Percentiles rank a stretch among this genome's conserved stretches.
Evolutionary conservation across 495 filamentous ascomycete genomes (phyloP).

Genomic region (Penicilliopsis zonata): DNA sequence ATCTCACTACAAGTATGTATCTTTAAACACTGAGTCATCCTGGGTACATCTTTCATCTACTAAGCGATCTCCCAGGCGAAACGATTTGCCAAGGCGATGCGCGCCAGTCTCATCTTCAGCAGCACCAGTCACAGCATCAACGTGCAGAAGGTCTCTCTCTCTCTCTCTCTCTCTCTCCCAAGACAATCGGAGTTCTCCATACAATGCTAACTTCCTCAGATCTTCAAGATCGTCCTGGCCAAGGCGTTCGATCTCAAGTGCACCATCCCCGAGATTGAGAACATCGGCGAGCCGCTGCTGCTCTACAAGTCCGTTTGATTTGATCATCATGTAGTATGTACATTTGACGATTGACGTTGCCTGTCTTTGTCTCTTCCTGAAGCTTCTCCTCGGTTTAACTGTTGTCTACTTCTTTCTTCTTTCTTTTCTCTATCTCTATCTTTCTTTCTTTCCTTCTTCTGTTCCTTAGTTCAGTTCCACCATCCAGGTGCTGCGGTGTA

Average conservation of each 20-base stretch:
- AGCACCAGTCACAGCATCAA: slow-evolving; percentile 99
- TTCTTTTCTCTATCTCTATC: slow-evolving; percentile 8
- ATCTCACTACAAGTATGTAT: slow-evolving; percentile 77
- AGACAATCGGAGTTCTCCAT: no score
- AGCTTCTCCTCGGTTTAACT: background rate
- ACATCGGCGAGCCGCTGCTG: slow-evolving; percentile 89
- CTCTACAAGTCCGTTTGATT: slow-evolving; percentile 71
- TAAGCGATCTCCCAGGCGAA: slow-evolving; percentile 50
- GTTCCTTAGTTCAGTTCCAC: no score
- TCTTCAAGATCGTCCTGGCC: slow-evolving; percentile 98
- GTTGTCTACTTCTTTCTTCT: slow-evolving; percentile 6
- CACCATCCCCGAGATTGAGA: slow-evolving; percentile 97
- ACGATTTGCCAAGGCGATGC: slow-evolving; percentile 96
- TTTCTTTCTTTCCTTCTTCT: slow-evolving; percentile 13
- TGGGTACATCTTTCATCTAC: background rate
- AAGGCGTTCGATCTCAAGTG: slow-evolving; percentile 98
- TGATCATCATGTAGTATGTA: slow-evolving; percentile 16
- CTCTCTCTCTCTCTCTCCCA: background rate
- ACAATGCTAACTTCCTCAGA: slow-evolving; percentile 41
- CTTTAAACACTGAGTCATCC: background rate
- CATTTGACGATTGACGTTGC: slow-evolving; percentile 25
- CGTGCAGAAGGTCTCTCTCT: slow-evolving; percentile 74
- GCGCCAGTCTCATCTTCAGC: slow-evolving; percentile 91
- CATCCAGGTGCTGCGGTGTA: no score
- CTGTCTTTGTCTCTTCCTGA: slow-evolving; percentile 7